Base-by-base conservation (phyloP, 2,329 filamentous ascomycete species). In the Colletotrichum tabaci region DNA sequence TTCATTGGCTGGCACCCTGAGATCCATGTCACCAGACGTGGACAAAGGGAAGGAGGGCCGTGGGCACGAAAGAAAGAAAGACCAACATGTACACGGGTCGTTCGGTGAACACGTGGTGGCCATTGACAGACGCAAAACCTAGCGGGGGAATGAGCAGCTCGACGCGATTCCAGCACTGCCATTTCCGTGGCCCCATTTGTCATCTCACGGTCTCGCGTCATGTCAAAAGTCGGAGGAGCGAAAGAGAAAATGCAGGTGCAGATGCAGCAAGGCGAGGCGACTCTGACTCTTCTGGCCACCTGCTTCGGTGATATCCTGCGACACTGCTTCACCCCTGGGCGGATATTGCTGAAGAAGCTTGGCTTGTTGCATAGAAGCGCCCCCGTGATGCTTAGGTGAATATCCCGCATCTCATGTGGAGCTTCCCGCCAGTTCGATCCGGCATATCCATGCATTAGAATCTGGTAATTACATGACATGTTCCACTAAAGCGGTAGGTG, bases 101-200 rank as follows among this genome's bases (percentile, higher is more conserved):
- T 68, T 71, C 58, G 65, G 65, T 16, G 65, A 63, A 69, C 65
- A 72, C 65, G 69, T 72, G 65, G 58, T 64, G 60, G 69, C 65
- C 69, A 72, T 72, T 69, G 65, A 38, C 44, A 46, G 53, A 68
- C 23, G 53, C 46, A 58, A 62, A 61, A 26, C 9, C 10, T 7
- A 60, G 44, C 16, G 23, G 8, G 23, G 38, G 30, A n/a, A 49
- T n/a, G 46, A 30, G 40, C 52, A 50, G 55, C 52, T 46, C 53
- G 58, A 55, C 53, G 65, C 69, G 58, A 72, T 69, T 72, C 47
- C 38, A 63, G 65, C 52, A 52, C 44, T 67, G 58, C 26, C 38
- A 58, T 55, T 60, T 70, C 61, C 21, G 42, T 23, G n/a, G 12
- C 10, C n/a, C 46, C 65, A 60, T 64, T 68, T 63, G 44, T 60